Base-by-base conservation (phyloP, 768 basidiomycete species). In the Candolleomyces efflorescens region DNA sequence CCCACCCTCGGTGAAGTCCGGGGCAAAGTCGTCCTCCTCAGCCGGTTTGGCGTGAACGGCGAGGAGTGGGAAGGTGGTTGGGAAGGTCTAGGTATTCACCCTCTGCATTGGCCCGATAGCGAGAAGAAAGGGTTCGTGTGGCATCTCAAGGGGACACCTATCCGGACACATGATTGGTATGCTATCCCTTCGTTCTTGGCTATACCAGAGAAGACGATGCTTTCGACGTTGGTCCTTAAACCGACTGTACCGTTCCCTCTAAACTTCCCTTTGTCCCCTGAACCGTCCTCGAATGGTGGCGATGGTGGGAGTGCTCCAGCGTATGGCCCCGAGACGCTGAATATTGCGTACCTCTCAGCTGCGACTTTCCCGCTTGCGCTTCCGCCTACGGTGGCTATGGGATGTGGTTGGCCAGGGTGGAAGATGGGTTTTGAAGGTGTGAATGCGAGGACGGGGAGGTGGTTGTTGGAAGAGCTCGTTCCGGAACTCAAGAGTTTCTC, bases 161-260 rank as follows among this genome's bases (percentile, higher is more conserved):
- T 95, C 11, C 80, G 83, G 53, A 90, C 82, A 9, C 91, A 95
- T 53, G 95, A 96, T 68, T 97, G 95, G 94, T 91, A 95, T 68
- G 76, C 75, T 43, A 86, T 97, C 45, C 80, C 84, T 2, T 86
- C 89, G 0, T 90, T 95, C 69, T 74, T 92, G 9, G 79, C 83
- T 41, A 93, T 96, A 54, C 84, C 92, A 0, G 93, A 96, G 73
- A 98, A 97, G 71, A 77, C 84, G 22, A 63, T 75, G 23, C 76
- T 82, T 10, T 78, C 86, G 11, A 83, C 82, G 3, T 62, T 75
- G 20, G 75, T 85, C 22, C 79, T 92, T 15, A 60, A 82, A 0
- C 75, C 80, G 2, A 53, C 43, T 15, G 50, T 68, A 3, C 66
- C 61, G 18, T 53, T 22, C 74, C 70, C 12, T 54, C 62, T 37